Evolutionary conservation across 495 filamentous ascomycete species (phyloP).

Genomic region (Corynascus novoguineensis): DNA sequence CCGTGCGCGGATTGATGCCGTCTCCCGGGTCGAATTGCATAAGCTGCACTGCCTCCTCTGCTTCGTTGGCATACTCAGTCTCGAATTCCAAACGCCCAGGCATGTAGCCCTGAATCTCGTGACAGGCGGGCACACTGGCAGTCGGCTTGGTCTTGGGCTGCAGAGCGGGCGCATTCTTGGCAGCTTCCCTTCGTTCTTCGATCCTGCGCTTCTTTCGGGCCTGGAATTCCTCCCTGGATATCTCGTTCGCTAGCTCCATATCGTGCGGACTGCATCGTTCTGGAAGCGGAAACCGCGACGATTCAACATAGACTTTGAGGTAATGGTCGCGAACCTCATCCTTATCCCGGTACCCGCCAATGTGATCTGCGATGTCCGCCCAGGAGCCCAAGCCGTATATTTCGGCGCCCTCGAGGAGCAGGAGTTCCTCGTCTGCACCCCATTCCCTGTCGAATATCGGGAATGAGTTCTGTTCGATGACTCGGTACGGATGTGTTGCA

Average conservation of each 20-base stretch:
- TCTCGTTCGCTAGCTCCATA: conserved; percentile 63
- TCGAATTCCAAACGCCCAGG: conserved; percentile 96
- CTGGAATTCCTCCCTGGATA: conserved; percentile 90
- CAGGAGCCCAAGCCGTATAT: conserved; percentile 95
- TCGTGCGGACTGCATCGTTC: conserved; percentile 76
- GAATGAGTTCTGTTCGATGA: conserved; percentile 97
- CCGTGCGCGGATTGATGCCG: conserved; percentile 74
- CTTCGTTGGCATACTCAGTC: conserved; percentile 95
- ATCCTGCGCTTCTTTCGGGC: conserved; percentile 89
- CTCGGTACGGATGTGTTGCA: conserved; percentile 74
- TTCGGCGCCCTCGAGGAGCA: conserved; percentile 92
- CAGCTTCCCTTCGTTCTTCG: conserved; percentile 82
- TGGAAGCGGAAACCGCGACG: conserved; percentile 76
- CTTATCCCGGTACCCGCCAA: conserved; percentile 87
- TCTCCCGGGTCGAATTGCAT: conserved; percentile 98
- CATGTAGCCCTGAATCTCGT: conserved; percentile 99
- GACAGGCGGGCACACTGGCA: conserved; percentile 85
- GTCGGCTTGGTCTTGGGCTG: conserved; percentile 94
- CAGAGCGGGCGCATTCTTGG: conserved; percentile 73
- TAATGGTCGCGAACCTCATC: conserved; percentile 96
- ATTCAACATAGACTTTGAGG: conserved; percentile 78
- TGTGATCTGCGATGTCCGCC: conserved; percentile 97
- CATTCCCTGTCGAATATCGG: conserved; percentile 93
- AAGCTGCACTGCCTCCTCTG: conserved; percentile 94
- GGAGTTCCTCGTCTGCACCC: conserved; percentile 93